These are phyloP conservation scores for Polysphondylium violaceum DNA, from an alignment of 78 protist species.

Conservation along the genomic window DNA sequence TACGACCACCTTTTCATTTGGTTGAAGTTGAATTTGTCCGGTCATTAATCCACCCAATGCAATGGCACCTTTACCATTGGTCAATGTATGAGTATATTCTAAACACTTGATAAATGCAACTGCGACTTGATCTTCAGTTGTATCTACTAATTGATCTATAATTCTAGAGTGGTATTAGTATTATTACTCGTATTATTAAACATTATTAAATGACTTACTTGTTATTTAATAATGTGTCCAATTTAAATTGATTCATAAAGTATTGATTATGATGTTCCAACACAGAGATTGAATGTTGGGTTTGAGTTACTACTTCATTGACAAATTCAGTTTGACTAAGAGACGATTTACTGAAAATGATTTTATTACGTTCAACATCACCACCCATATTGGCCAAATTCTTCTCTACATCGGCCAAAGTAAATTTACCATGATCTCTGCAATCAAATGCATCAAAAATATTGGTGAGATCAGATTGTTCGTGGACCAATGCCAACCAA, in stretches of 20 bases:
- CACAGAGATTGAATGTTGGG: neutral
- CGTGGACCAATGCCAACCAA: conserved; percentile 72
- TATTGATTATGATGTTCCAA: neutral
- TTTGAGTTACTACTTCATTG: conserved; percentile 33
- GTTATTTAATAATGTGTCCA: conserved; percentile 14
- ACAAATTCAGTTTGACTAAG: conserved; percentile 65
- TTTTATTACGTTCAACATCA: conserved; percentile 12
- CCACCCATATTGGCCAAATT: conserved; percentile 39
- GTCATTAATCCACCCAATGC: conserved; percentile 74
- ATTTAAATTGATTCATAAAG: conserved; percentile 37
- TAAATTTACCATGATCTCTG: conserved; percentile 71
- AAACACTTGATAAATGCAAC: conserved; percentile 74
- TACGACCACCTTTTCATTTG: conserved; percentile 65
- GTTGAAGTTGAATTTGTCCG: conserved; percentile 43
- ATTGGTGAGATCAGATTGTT: conserved; percentile 64
- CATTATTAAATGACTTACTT: neutral
- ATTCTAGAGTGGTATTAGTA: conserved; percentile 7
- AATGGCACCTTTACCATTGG: conserved; percentile 83
- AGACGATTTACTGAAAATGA: conserved; percentile 37
- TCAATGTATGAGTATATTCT: conserved; percentile 81
- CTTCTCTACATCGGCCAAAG: conserved; percentile 3
- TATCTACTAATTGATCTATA: conserved; percentile 60
- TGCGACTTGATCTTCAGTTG: conserved; percentile 81
- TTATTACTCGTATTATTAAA: neutral
- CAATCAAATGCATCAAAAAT: conserved; percentile 68